Base-by-base conservation (phyloP, 2,329 filamentous ascomycete genomes). In the Colletotrichum shisoi region DNA sequence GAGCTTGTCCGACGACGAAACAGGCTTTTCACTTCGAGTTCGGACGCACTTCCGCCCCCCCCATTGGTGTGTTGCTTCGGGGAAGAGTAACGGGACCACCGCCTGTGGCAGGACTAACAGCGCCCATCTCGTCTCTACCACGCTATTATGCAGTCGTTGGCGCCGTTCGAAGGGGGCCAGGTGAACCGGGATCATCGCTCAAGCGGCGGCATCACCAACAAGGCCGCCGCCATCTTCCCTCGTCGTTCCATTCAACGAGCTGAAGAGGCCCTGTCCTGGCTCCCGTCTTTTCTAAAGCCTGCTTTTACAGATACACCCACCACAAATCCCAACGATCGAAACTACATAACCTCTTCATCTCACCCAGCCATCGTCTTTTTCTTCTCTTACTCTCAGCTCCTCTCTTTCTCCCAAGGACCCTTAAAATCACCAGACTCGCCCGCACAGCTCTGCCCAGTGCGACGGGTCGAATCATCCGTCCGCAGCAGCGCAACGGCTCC, bases 141-240 rank as follows among this genome's bases (percentile, higher is more conserved):
- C 34, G 19, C 31, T 34, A 34, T 34, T 9, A 9, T 31, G 31
- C 9, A 34, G 8, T 34, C 15, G 57, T 57, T 44, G 39, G 21
- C 12, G 19, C 54, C 61, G 45, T 61, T 39, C 40, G 27, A 27
- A 56, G 21, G 31, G 40, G 17, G 27, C 62, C 57, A 57, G 39
- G 3, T 52, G 39, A 67, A 31, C 65, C 49, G 54, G 65, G 65
- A 67, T 67, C 61, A 67, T 67, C 54, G 65, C 64, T 67, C 57
- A 60, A 67, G 48, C 44, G 24, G 15, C 48, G 24, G 15, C 48
- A 64, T 67, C 61, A 21, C 54, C 61, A 64, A 64, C 64, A 67
- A 9, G 31, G 31, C 31, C 31, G 31, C 54, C 64, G 64, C 65
- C 61, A 54, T 65, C 54, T 56, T 54, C 39, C 49, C 31, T 34